These are phyloP conservation scores for Fusarium lateritium DNA, from an alignment of 2,329 filamentous ascomycete genomes.

Conservation along the genomic window DNA sequence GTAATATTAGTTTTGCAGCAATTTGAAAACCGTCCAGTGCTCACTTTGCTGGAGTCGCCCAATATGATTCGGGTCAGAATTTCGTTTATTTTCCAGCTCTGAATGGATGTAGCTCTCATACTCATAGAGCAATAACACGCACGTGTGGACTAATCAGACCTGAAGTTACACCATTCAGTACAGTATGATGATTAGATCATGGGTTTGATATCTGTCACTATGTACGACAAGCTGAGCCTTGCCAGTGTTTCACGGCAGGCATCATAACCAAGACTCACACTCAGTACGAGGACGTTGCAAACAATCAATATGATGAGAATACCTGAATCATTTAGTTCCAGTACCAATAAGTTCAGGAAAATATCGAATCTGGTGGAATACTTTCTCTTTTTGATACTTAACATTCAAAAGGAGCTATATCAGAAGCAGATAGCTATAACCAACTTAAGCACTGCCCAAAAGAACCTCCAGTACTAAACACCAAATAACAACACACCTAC, in stretches of 20 bases:
- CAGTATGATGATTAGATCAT: not conserved
- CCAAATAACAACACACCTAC: not conserved
- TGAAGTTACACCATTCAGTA: too few relatives aligned
- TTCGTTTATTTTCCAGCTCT: too few relatives aligned
- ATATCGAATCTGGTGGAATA: too few relatives aligned
- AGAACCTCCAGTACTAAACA: not conserved
- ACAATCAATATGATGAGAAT: not conserved
- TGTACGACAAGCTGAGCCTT: not conserved
- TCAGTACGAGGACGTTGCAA: too few relatives aligned
- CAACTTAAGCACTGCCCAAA: not conserved
- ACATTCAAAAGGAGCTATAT: not conserved
- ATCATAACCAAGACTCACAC: not conserved
- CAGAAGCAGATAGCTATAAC: not conserved
- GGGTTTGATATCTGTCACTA: not conserved
- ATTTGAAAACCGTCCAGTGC: too few relatives aligned
- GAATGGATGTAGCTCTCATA: too few relatives aligned
- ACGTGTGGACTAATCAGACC: too few relatives aligned
- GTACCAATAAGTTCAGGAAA: not conserved
- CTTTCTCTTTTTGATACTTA: not conserved
- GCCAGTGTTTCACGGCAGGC: conserved; percentile 6
- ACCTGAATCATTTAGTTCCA: not conserved
- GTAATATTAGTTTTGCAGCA: too few relatives aligned
- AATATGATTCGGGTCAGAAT: too few relatives aligned
- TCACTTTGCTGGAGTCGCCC: too few relatives aligned
- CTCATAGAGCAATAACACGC: too few relatives aligned